Base-by-base conservation (phyloP, 768 basidiomycete species). In the Flagelloscypha sp. region DNA sequence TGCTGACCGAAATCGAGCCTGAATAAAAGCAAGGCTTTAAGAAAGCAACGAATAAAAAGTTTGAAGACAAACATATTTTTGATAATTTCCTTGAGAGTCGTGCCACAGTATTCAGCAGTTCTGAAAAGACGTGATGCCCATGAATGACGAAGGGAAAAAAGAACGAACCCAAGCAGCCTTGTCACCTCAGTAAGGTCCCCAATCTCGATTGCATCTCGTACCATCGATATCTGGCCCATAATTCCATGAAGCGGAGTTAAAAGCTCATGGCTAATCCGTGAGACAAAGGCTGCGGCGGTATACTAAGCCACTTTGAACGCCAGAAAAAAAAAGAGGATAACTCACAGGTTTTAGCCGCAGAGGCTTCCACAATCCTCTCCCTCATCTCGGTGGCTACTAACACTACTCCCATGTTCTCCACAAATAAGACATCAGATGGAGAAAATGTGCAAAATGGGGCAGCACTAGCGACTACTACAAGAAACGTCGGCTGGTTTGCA, bases 261-360 rank as follows among this genome's bases (percentile, higher is more conserved):
- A n/a, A 43, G 38, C 22, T 43, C 42, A 43, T 43, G 42, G 24
- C 37, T 43, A 36, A 29, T n/a, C n/a, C n/a, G n/a, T n/a, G n/a
- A n/a, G n/a, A n/a, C n/a, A n/a, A n/a, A n/a, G n/a, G n/a, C n/a
- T n/a, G n/a, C n/a, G n/a, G n/a, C n/a, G n/a, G n/a, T n/a, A n/a
- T n/a, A n/a, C n/a, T n/a, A n/a, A n/a, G n/a, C n/a, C n/a, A 8
- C 25, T 30, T 35, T 20, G 36, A n/a, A n/a, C n/a, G 21, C 23
- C 6, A 12, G 13, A 30, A 11, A n/a, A 7, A 12, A 6, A 5
- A 8, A 15, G 15, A 7, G 12, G 29, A 32, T 3, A 15, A 19
- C 13, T 5, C 11, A 30, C 42, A 35, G 17, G 42, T 43, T 21
- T 40, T 43, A 11, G 37, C 37, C 8, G 42, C 42, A 23, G 36